Conservation (phyloP, 495 filamentous ascomycete species). For the Hyaloscypha hepaticicola region DNA sequence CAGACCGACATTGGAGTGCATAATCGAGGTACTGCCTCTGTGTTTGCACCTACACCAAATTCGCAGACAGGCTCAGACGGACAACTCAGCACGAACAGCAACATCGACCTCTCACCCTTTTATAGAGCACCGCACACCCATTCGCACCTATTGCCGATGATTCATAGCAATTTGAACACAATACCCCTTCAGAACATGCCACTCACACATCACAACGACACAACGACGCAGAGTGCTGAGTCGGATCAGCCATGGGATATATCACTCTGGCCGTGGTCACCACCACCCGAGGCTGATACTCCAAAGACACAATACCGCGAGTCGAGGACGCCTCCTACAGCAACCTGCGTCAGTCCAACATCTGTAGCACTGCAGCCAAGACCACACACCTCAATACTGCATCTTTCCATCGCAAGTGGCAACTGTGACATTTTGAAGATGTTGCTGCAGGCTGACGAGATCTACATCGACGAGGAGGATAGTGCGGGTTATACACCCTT, state of each 20-base stretch:
- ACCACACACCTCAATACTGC: background rate
- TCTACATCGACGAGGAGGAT: background rate
- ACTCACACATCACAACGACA: too few species aligned
- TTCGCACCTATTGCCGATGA: too few species aligned
- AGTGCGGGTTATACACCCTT: constrained; percentile 1
- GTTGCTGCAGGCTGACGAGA: background rate
- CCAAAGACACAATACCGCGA: background rate
- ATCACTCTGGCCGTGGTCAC: background rate
- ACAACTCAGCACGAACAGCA: too few species aligned
- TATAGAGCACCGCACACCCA: too few species aligned
- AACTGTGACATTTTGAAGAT: constrained; percentile 1
- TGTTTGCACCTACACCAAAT: too few species aligned
- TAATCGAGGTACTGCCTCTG: too few species aligned
- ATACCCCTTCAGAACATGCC: too few species aligned
- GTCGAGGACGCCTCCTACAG: background rate
- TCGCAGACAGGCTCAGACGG: too few species aligned
- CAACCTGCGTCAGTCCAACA: background rate
- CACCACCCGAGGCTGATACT: background rate
- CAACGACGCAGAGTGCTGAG: too few species aligned
- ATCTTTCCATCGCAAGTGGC: constrained; percentile 1
- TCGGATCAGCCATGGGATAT: constrained; percentile 1
- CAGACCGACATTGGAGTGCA: too few species aligned
- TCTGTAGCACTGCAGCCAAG: background rate
- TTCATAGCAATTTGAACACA: too few species aligned
- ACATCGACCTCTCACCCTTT: too few species aligned